Percentiles rank a stretch among this genome's conserved stretches.
phyloP scores from a whole-genome alignment of 1,139 yeast species.

The Cylindricascospora bacillispora region DNA sequence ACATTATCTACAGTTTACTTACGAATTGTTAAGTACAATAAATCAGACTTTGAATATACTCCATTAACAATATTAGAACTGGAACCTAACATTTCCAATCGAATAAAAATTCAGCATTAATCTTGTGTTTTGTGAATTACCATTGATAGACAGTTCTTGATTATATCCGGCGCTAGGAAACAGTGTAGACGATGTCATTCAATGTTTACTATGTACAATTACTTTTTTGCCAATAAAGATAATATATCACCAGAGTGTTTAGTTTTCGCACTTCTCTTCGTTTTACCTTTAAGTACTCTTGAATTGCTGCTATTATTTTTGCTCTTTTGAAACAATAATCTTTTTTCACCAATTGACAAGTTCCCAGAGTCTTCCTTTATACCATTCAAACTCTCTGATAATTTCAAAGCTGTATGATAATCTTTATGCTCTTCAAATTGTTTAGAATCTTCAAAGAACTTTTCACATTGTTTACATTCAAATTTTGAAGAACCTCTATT shows the following conservation, averaged over 20 bases:
- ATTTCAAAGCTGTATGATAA: constrained; percentile 20
- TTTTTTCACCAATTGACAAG: constrained; percentile 21
- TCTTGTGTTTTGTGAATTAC: too few relatives aligned
- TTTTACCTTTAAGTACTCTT: not conserved
- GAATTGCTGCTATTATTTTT: not conserved
- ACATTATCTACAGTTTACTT: too few relatives aligned
- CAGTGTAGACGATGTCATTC: too few relatives aligned
- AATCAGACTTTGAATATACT: too few relatives aligned
- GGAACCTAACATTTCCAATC: too few relatives aligned
- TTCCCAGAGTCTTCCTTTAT: constrained; percentile 12
- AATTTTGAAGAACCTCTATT: constrained; percentile 1
- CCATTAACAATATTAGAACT: too few relatives aligned
- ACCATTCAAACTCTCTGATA: constrained; percentile 24
- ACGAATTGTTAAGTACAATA: too few relatives aligned
- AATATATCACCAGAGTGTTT: constrained; percentile 1
- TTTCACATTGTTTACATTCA: constrained; percentile 13
- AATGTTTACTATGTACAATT: too few relatives aligned
- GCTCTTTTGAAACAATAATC: constrained; percentile 11
- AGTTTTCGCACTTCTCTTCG: not conserved
- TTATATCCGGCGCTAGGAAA: too few relatives aligned
- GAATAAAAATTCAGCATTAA: too few relatives aligned
- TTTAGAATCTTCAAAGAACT: constrained; percentile 7
- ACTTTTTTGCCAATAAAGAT: constrained; percentile 2
- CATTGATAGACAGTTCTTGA: too few relatives aligned
- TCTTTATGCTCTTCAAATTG: constrained; percentile 22